phyloP scores from a whole-genome alignment of 306 rosid genomes.

The Trifolium fragiferum region DNA sequence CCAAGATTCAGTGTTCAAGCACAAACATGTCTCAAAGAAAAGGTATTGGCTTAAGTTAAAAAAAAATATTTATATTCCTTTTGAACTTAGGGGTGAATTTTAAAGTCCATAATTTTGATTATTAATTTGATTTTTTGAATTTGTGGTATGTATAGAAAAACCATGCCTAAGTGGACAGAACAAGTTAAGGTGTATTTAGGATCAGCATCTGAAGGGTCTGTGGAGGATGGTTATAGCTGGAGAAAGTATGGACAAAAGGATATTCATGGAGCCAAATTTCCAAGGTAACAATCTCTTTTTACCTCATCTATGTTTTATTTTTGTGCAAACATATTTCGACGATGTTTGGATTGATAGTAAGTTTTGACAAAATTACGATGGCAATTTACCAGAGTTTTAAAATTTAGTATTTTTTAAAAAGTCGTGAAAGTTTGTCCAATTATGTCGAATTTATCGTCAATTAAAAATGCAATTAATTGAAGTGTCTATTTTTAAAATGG shows the following conservation, averaged over 20 bases:
- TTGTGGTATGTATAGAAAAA: slow-evolving; percentile 62
- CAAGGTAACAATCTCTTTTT: slow-evolving; percentile 56
- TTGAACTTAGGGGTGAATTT: neutral
- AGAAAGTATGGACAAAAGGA: slow-evolving; percentile 95
- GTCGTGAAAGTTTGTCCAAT: too few species aligned
- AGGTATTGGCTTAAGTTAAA: slow-evolving; percentile 50
- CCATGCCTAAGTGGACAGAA: slow-evolving; percentile 57
- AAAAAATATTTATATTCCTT: slow-evolving; percentile 1
- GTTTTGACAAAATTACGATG: too few species aligned
- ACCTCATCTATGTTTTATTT: neutral
- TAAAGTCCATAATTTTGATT: slow-evolving; percentile 18
- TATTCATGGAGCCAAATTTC: slow-evolving; percentile 78
- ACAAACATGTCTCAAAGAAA: slow-evolving; percentile 62
- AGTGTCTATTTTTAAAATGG: neutral
- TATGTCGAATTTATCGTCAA: too few species aligned
- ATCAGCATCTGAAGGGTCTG: slow-evolving; percentile 54
- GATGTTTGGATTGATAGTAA: too few species aligned
- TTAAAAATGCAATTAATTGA: too few species aligned
- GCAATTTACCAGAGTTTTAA: too few species aligned
- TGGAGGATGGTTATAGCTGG: slow-evolving; percentile 79
- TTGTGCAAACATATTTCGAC: neutral
- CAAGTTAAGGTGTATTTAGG: slow-evolving; percentile 59
- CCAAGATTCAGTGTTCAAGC: slow-evolving; percentile 49
- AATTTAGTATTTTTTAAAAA: too few species aligned
- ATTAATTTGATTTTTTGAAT: slow-evolving; percentile 15